A percentile compares a stretch with the other conserved stretches of the same genome.
These are phyloP conservation scores for Hirsutella rhossiliensis DNA, from an alignment of 2,329 filamentous ascomycete species.

Conservation along the genomic window DNA sequence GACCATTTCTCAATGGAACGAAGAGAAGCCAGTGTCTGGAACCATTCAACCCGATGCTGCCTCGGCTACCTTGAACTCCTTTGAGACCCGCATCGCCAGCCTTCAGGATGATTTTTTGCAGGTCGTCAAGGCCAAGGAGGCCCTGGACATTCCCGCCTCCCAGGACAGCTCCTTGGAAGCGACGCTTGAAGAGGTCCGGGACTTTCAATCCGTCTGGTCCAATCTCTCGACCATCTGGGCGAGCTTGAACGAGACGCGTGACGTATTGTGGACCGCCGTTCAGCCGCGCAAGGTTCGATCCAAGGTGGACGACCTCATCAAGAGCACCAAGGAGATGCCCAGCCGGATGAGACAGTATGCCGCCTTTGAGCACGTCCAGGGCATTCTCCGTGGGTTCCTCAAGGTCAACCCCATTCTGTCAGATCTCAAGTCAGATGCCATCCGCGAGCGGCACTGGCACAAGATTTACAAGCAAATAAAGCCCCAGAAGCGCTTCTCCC, in stretches of 20 bases:
- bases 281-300: slow-evolving; percentile 87
- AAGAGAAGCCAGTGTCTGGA: slow-evolving; percentile 93
- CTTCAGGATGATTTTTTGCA: slow-evolving; percentile 83
- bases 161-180: slow-evolving; percentile 71
- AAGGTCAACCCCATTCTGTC: slow-evolving; percentile 83
- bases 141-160: slow-evolving; percentile 74
- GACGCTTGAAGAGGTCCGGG: slow-evolving; percentile 89
- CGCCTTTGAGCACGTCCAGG: slow-evolving; percentile 98
- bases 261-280: slow-evolving; percentile 88
- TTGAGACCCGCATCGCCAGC: slow-evolving; percentile 74
- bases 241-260: slow-evolving; percentile 84
- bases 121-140: slow-evolving; percentile 94
- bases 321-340: slow-evolving; percentile 98
- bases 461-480: slow-evolving; percentile 96
- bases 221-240: slow-evolving; percentile 94
- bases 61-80: slow-evolving; percentile 66
- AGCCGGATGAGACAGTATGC: slow-evolving; percentile 98
- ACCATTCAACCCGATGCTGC: slow-evolving; percentile 85
- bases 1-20: slow-evolving; percentile 78
- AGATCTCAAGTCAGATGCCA: slow-evolving; percentile 91
- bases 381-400: slow-evolving; percentile 72
- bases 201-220: slow-evolving; percentile 98
- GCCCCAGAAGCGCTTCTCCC: slow-evolving; percentile 86
- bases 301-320: slow-evolving; percentile 82
- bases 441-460: slow-evolving; percentile 91